Evolutionary conservation across 1,139 yeast genomes (phyloP), one percentile per base, ranked within the genome.

Genomic region (Meyerozyma elateridarum): DNA sequence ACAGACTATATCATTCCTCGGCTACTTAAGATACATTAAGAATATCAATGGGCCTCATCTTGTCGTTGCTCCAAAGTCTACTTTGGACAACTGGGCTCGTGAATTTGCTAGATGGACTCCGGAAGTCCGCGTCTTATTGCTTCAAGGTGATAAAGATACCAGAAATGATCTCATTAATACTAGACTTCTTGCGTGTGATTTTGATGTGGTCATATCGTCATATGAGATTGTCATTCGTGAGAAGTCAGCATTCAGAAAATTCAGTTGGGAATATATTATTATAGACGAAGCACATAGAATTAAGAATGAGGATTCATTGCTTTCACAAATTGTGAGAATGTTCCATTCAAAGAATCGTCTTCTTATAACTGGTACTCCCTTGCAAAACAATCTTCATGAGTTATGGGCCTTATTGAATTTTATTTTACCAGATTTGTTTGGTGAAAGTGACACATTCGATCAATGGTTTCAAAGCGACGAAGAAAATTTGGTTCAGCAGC

Each of bases 1-100:
- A 38, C 98, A 91, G 56, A 87, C 96, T 0, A 87, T 91, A 38
- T 78, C 97, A 5, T 83, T 83, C 45, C 59, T 83, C 34, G 91
- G 91, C 1, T 82, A 79, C 47, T 59, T 83, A 31, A 65, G 91
- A 40, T 80, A 76, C 48, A 58, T 75, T 33, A 74, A 70, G 44
- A 60, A 70, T 9, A 66, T 79, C 22, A 72, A 68, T 36, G 93
- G 93, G 0, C 93, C 91, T 1, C 85, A 79, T 52, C 62, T 83
- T 41, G 77, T 83, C 17, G 71, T 83, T 39, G 85, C 81, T 2
- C 93, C 93, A 3, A 83, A 83, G 56, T 79, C 88, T 2, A 83
- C 93, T 0, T 63, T 83, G 43, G 88, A 83, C 45, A 83, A 83
- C 50, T 83, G 93, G 93, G 68, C 75, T 31, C 65, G 91, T 46